These are phyloP conservation scores for Hypericum perforatum DNA, from an alignment of 345 rosid species.

Conservation along the genomic window DNA sequence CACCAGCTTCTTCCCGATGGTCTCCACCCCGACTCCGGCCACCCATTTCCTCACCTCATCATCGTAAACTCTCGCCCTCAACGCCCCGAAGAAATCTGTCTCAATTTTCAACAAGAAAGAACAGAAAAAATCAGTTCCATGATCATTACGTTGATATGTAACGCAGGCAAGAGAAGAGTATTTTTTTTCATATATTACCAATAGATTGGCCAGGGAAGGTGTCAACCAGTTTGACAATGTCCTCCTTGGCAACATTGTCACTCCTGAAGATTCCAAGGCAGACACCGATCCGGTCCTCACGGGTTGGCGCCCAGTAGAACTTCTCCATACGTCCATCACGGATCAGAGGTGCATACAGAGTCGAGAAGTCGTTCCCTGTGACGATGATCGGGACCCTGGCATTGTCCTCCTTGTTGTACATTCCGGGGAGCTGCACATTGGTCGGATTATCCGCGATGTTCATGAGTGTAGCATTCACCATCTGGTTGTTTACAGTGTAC, in stretches of 20 bases:
- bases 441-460: constrained; percentile 98
- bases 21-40: constrained; percentile 42
- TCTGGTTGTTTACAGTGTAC: constrained; percentile 97
- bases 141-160: neutral
- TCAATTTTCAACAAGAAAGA: constrained; percentile 1
- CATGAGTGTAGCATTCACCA: constrained; percentile 99
- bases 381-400: constrained; percentile 90
- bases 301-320: constrained; percentile 98
- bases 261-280: constrained; percentile 73
- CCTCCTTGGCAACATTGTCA: constrained; percentile 40
- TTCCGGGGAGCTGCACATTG: constrained; percentile 86
- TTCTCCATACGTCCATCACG: constrained; percentile 99
- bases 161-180: neutral
- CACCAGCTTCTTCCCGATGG: constrained; percentile 73
- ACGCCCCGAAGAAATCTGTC: constrained; percentile 84
- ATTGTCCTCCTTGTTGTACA: constrained; percentile 99
- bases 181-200: too few relatives aligned
- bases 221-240: constrained; percentile 65
- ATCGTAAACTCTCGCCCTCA: constrained; percentile 92
- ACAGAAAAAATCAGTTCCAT: neutral
- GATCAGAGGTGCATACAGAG: constrained; percentile 91
- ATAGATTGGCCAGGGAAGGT: constrained; percentile 96
- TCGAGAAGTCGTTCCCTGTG: constrained; percentile 99
- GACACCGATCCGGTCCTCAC: constrained; percentile 91
- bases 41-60: constrained; percentile 96